These are phyloP conservation scores for Vaccinium darrowii DNA, from an alignment of 148 eudicot species.

Conservation along the genomic window DNA sequence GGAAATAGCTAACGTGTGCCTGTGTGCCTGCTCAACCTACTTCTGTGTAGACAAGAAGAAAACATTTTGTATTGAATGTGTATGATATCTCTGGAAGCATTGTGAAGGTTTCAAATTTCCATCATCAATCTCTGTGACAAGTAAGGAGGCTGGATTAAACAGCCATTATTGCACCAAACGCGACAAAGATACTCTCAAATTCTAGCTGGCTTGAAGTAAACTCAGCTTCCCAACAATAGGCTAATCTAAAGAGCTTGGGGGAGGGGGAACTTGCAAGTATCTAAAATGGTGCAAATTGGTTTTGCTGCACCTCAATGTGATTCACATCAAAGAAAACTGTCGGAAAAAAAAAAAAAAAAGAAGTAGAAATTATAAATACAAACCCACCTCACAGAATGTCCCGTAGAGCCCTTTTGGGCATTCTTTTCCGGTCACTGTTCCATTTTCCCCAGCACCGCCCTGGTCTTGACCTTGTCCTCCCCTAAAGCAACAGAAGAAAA, in stretches of 20 bases:
- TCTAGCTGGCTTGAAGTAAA: constrained; percentile 2
- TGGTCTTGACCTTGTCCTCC: constrained; percentile 73
- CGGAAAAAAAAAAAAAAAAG: background rate
- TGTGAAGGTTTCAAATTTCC: background rate
- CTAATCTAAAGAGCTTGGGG: background rate
- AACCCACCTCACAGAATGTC: constrained; percentile 76
- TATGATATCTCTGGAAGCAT: background rate
- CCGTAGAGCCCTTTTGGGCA: constrained; percentile 95
- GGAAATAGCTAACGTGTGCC: background rate
- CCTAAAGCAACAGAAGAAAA: constrained; percentile 40
- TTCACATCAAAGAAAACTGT: constrained; percentile 5
- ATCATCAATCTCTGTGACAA: background rate
- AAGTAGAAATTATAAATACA: background rate
- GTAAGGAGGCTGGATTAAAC: background rate
- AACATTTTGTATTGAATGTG: background rate
- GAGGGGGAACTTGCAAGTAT: background rate
- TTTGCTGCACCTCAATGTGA: constrained; percentile 1
- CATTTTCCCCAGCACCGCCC: constrained; percentile 78
- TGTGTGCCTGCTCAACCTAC: background rate
- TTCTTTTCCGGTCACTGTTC: constrained; percentile 82
- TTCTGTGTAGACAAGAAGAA: background rate
- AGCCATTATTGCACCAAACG: background rate
- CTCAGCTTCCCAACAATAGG: background rate
- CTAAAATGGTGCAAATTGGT: background rate
- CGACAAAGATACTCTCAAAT: background rate